Base-by-base conservation (phyloP, 257 asterid genomes). In the Gentiana macrophylla region DNA sequence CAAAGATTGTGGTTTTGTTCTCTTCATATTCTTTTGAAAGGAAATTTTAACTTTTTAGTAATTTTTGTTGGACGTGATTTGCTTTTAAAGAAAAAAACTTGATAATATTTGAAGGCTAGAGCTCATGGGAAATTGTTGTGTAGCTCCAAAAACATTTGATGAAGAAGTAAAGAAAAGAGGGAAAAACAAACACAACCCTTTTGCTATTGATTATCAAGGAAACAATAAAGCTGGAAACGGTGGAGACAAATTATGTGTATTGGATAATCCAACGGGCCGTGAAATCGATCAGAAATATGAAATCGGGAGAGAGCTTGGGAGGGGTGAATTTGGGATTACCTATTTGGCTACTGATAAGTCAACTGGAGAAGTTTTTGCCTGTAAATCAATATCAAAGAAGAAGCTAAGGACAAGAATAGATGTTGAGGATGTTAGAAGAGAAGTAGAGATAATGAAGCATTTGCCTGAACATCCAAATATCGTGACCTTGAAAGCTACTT, bases 261-360 rank as follows among this genome's bases (percentile, higher is more conserved):
- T 83, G 70, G 78, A 68, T 49, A 62, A 74, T 37, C 93, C 86
- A 36, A 78, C 82, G 4, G 84, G 93, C 4, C 72, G 58, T 52
- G 60, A 72, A 52, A 69, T 83, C 46, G 70, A 66, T 4, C 76
- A 67, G 52, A 76, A 52, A 55, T 83, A 72, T 52, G 69, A 71
- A 56, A 77, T 79, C n/a, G 87, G 92, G 10, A 69, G 73, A 33
- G 92, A 80, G 80, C 74, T 83, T 3, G 92, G 92, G 6, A 76
- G 90, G 66, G 90, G 86, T 53, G 89, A 79, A 70, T 81, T 78
- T 37, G 86, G 89, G 76, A 76, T 82, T 37, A 79, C 86, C 36
- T 74, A 77, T 64, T 69, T 79, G 69, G 79, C 82, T 50, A 82
- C 82, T 55, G 85, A 78, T 15, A 53, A 35, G 55, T 79, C 70